Conservation (phyloP, 352 stramenopile genomes). For the Phytophthora multivora region DNA sequence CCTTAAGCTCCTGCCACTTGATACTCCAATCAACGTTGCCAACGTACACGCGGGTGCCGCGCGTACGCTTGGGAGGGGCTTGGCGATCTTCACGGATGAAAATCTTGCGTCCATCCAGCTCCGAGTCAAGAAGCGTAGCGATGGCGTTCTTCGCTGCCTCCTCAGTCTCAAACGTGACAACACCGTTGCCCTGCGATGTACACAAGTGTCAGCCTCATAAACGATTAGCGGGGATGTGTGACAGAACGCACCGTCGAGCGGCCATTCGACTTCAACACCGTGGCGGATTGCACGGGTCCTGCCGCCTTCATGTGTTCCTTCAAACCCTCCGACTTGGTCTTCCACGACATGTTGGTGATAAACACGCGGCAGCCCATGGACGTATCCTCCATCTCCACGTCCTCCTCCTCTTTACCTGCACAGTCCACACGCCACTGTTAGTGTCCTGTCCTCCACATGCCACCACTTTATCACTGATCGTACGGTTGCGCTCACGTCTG, state of each 20-base stretch:
- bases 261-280: slow-evolving; percentile 65
- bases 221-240: too few relatives aligned
- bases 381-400: slow-evolving; percentile 4
- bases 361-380: slow-evolving; percentile 62
- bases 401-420: slow-evolving; percentile 14
- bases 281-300: slow-evolving; percentile 68
- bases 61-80: slow-evolving; percentile 39
- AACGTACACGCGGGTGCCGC: slow-evolving; percentile 82
- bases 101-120: slow-evolving; percentile 92
- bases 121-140: slow-evolving; percentile 87
- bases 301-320: slow-evolving; percentile 84
- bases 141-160: slow-evolving; percentile 89
- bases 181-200: slow-evolving; percentile 85
- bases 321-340: slow-evolving; percentile 79
- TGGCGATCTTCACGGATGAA: slow-evolving; percentile 95
- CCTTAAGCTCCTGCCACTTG: slow-evolving; percentile 96
- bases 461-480: background rate
- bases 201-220: background rate
- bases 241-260: slow-evolving; percentile 70
- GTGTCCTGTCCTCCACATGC: background rate
- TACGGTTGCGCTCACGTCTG: slow-evolving; percentile 35
- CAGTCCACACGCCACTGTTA: slow-evolving; percentile 4
- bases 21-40: slow-evolving; percentile 93
- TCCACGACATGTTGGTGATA: slow-evolving; percentile 87
- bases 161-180: slow-evolving; percentile 91